Base-by-base conservation (phyloP, 139 green algal species). In the Chlorella sp. region DNA sequence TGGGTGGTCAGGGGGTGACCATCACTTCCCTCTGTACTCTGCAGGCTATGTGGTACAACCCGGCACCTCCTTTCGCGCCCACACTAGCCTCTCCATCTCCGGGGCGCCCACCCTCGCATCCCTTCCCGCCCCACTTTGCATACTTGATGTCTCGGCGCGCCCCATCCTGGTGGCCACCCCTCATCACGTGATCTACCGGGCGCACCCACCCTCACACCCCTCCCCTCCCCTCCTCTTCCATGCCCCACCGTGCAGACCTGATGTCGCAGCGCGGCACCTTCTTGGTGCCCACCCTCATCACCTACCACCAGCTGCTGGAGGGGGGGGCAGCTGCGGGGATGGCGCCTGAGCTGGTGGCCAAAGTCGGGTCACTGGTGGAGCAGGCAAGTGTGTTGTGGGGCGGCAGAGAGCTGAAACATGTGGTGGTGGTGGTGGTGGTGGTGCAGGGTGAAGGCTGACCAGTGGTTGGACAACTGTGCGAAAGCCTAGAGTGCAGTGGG, bases 271-370 rank as follows among this genome's bases (percentile, higher is more conserved):
- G 39, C 19, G 84, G 82, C 57, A 88, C 87, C 9, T 96, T 89
- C 79, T 86, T 96, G 61, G 95, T 97, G n/a, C 93, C 94, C 64
- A 97, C 95, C 2, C 86, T 94, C 0, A 88, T 95, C 22, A 96
- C 95, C 1, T 96, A 97, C 73, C 84, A 91, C 5, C 83, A 91
- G 76, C 83, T 96, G 22, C 73, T 60, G 30, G 42, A 90, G 22
- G 85, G 91, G 0, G 94, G 94, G 3, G 91, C 87, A 34, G 86
- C 89, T 34, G 89, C 91, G 22, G 94, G 94, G 60, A 95, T 96
- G 93, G 53, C 90, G 16, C 66, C 82, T 24, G 92, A 93, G 88
- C 93, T 95, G 32, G 93, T 96, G 78, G 91, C 76, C 1, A 96
- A 96, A 89, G 94, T 95, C 24, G 91, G 88, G 4, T 83, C 91